phyloP scores from a whole-genome alignment of 1,284 basidiomycete genomes.

The Exobasidium cylindrosporum region DNA sequence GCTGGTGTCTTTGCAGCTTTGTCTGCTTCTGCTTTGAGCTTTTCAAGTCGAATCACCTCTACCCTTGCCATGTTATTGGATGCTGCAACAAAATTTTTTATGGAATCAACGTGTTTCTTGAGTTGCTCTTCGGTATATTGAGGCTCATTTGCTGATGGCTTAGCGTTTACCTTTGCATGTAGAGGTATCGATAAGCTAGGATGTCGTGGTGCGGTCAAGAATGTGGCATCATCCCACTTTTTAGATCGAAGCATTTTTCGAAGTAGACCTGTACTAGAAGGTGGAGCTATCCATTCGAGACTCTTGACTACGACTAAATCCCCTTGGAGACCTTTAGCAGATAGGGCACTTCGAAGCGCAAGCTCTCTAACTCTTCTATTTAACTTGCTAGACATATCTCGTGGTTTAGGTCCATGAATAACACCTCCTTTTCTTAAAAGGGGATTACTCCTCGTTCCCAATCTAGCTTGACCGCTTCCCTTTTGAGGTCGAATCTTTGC shows the following conservation, averaged over 20 bases:
- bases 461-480: constrained; percentile 81
- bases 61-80: constrained; percentile 42
- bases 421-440: constrained; percentile 88
- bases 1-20: constrained; percentile 23
- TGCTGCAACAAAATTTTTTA: constrained; percentile 43
- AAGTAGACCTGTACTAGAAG: constrained; percentile 39
- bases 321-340: constrained; percentile 72
- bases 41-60: constrained; percentile 44
- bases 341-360: constrained; percentile 86
- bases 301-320: constrained; percentile 70
- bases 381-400: constrained; percentile 85
- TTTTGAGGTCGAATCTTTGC: constrained; percentile 88
- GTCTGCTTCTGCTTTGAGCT: constrained; percentile 40
- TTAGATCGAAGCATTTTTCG: constrained; percentile 38
- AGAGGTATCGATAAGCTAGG: background rate
- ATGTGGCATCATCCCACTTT: constrained; percentile 45
- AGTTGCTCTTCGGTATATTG: constrained; percentile 39
- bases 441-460: constrained; percentile 83
- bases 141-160: constrained; percentile 43
- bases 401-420: constrained; percentile 82
- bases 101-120: constrained; percentile 27
- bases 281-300: constrained; percentile 57
- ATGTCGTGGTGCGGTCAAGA: constrained; percentile 49
- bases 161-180: constrained; percentile 12
- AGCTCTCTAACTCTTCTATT: constrained; percentile 85